Evolutionary conservation across 768 basidiomycete species (phyloP).

Genomic region (Trametes villosa): DNA sequence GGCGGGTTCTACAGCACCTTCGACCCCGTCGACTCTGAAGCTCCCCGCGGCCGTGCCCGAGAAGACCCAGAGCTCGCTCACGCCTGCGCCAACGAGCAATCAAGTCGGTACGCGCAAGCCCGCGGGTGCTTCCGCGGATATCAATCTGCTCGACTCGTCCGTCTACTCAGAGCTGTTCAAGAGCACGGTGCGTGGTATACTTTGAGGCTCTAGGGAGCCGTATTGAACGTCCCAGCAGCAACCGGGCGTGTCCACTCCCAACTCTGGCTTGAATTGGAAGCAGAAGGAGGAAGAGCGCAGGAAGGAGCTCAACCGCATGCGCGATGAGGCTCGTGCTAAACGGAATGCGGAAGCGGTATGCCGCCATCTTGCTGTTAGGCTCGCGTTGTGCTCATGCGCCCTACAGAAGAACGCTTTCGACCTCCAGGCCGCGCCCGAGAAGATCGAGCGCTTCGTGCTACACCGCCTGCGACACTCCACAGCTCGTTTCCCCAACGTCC

Average conservation of each 20-base stretch:
- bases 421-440: slow-evolving; percentile 34
- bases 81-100: slow-evolving; percentile 24
- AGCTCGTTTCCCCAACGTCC: slow-evolving; percentile 52
- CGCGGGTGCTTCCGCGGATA: slow-evolving; percentile 52
- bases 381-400: not conserved
- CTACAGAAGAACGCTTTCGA: slow-evolving; percentile 32
- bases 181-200: slow-evolving; percentile 25
- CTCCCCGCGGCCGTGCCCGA: slow-evolving; percentile 26
- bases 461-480: slow-evolving; percentile 53
- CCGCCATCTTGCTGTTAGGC: slow-evolving; percentile 37
- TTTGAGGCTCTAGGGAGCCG: not conserved
- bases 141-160: slow-evolving; percentile 63
- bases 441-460: slow-evolving; percentile 61
- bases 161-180: slow-evolving; percentile 68
- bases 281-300: slow-evolving; percentile 73
- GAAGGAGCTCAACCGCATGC: slow-evolving; percentile 68
- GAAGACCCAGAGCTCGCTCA: slow-evolving; percentile 27
- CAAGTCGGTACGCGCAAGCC: slow-evolving; percentile 40
- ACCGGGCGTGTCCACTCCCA: slow-evolving; percentile 30
- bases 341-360: slow-evolving; percentile 59
- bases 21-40: slow-evolving; percentile 33
- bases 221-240: not conserved
- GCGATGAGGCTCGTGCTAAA: slow-evolving; percentile 67
- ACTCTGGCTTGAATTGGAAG: slow-evolving; percentile 46
- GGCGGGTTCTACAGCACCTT: slow-evolving; percentile 28